Evolutionary conservation across 2,329 filamentous ascomycete genomes (phyloP).

Genomic region (Arthrobotrys iridis): DNA sequence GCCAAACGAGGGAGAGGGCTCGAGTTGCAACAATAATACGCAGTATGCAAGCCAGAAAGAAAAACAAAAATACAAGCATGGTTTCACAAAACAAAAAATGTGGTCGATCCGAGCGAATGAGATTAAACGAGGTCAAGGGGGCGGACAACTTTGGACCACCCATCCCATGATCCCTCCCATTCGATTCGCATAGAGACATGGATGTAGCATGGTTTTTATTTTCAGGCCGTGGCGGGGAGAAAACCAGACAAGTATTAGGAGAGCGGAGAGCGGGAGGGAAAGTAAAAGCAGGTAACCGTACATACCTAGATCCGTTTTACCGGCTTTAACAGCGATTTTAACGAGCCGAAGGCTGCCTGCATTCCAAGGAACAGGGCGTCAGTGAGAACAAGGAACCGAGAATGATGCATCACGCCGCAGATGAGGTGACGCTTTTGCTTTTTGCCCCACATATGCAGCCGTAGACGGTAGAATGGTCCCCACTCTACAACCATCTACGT

Average conservation of each 20-base stretch:
- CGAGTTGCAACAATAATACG: background rate
- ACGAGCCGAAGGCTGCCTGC: constrained; percentile 68
- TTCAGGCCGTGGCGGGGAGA: constrained; percentile 65
- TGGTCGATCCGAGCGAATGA: constrained; percentile 51
- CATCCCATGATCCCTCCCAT: constrained; percentile 66
- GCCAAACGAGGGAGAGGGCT: constrained; percentile 12
- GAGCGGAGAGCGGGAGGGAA: constrained; percentile 18
- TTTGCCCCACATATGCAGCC: background rate
- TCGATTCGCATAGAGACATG: constrained; percentile 69
- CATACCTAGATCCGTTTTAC: constrained; percentile 71
- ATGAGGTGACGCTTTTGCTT: background rate
- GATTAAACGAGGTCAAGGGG: constrained; percentile 62
- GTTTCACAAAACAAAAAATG: constrained; percentile 27
- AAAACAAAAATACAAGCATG: background rate
- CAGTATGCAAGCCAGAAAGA: background rate
- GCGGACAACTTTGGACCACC: constrained; percentile 6
- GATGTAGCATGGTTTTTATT: constrained; percentile 61
- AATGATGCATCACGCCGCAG: background rate
- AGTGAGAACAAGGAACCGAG: constrained; percentile 65
- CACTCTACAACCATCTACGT: background rate
- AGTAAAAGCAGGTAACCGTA: constrained; percentile 53
- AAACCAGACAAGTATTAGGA: constrained; percentile 31
- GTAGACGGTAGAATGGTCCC: background rate
- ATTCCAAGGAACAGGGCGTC: constrained; percentile 62
- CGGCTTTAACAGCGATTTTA: constrained; percentile 74